Evolutionary conservation across 805 yeast genomes (phyloP), one percentile per base, ranked within the genome.

Genomic region (Lachancea cidri): DNA sequence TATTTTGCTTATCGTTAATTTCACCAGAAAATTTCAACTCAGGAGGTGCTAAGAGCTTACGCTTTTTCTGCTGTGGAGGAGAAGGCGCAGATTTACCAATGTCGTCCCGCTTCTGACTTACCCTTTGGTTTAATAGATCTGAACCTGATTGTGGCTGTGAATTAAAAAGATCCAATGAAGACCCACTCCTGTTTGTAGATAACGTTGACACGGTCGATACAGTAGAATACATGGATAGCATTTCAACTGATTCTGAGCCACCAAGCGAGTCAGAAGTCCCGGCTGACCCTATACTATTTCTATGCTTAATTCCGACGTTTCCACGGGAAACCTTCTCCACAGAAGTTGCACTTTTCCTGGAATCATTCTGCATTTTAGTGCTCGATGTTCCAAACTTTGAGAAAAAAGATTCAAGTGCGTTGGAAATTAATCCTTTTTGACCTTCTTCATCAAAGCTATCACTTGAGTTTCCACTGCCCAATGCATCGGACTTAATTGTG

Each of bases 141-240:
- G 35, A n/a, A 5, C 41, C 29, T 25, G 25, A 17, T 17, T 33
- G 39, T 17, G 42, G 34, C 9, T 22, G 39, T 6, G 33, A 41
- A 18, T 29, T 38, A 11, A 39, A 33, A 8, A 44, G 43, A 7
- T 46, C 47, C 19, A 49, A 49, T 7, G 53, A 47, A 8, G 52
- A 42, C 22, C 42, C 46, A 20, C 52, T 48, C 29, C 35, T 36
- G 17, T 45, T 41, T 4, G 50, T 46, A 19, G 47, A 48, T 30
- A 48, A 30, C 16, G 48, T 41, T 6, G 48, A 30, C 5, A 29
- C 25, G 14, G 53, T 44, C 9, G 56, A 52, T 7, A 52, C 48
- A 13, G 46, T 50, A 17, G 54, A 47, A 32, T 50, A 45, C 53
- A 52, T 48, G 13, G 56, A 50, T 17, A 52, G 18, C 44, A 50